Evolutionary conservation across 2,329 filamentous ascomycete genomes (phyloP), one percentile per base, ranked within the genome.

Genomic region (Arthrobotrys musiformis): DNA sequence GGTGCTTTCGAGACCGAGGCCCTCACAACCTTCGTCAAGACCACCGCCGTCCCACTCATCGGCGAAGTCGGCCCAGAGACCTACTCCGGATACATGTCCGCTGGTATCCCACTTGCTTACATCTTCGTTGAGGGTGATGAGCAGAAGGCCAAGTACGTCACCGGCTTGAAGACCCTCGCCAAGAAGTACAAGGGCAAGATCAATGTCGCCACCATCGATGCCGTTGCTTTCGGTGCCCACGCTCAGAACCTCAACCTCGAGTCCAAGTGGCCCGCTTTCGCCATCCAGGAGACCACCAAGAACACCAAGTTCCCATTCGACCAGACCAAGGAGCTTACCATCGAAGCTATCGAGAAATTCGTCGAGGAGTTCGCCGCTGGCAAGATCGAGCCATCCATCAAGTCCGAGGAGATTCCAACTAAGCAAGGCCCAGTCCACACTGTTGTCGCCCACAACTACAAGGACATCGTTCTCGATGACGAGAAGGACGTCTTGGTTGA

Each of bases 141-240:
- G 86, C 93, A 97, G 89, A 94, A 95, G 82, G 89, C 91, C 83
- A 86, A 90, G 82, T 90, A 97, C 80, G 87, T 91, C 81, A 89
- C 91, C 80, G 86, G 89, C 79, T 88, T 99, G 82, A 97, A 93
- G 88, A 88, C 92, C 80, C 85, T 99, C 80, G 95, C 95, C 78
- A 89, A 96, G 87, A 92, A 94, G 87, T 90, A 93, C 88, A 94
- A 94, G 86, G 94, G 95, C 85, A 90, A 90, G 84, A 89, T 99
- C 87, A 98, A 97, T 91, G 96, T 99, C 84, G 95, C 94, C 80
- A 97, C 93, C 82, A 98, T 99, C 82, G 95, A 99, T 83, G 94
- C 95, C 81, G 93, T 92, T 87, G 85, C 92, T 78, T 99, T 96
- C 83, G 95, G 95, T 83, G 93, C 94, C 81, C 95, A 99, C 86